Conservation (phyloP, 495 filamentous ascomycete genomes). For the Podospora anserina region DNA sequence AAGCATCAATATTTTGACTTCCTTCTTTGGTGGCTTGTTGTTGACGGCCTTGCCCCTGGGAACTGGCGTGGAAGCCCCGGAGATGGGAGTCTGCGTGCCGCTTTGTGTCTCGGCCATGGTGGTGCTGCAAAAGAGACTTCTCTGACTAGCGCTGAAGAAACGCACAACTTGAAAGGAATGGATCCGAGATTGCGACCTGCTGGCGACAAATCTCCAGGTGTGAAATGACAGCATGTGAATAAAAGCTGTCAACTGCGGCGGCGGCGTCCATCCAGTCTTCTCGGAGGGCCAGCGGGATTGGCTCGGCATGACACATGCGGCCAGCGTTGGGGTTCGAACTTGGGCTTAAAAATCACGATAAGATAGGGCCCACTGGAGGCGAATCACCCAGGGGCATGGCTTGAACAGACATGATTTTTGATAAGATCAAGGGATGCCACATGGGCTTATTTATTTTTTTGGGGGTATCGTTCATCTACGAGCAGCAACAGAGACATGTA, state of each 20-base stretch:
- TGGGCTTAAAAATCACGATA: conserved; percentile 13
- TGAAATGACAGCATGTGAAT: background rate
- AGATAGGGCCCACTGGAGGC: conserved; percentile 2
- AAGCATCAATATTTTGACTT: conserved; percentile 56
- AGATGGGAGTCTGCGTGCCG: conserved; percentile 1
- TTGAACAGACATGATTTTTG: background rate
- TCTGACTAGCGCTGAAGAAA: background rate
- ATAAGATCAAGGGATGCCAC: background rate
- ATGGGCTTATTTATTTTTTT: background rate
- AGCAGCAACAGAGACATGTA: conserved; percentile 20
- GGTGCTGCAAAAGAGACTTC: background rate
- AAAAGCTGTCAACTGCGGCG: too few species aligned
- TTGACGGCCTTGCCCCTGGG: conserved; percentile 1
- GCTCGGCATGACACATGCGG: conserved; percentile 10
- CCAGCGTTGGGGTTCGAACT: conserved; percentile 1
- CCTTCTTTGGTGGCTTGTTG: conserved; percentile 31
- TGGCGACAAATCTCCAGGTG: background rate
- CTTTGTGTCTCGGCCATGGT: conserved; percentile 5
- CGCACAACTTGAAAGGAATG: background rate
- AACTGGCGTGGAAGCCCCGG: conserved; percentile 3
- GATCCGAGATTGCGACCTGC: background rate
- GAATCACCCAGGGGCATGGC: background rate
- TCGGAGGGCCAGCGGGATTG: background rate
- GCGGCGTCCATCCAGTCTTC: background rate
- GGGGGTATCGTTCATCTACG: background rate